phyloP scores from a whole-genome alignment of 1,139 yeast genomes.

The Hemisphaericaspora xylanilytica region DNA sequence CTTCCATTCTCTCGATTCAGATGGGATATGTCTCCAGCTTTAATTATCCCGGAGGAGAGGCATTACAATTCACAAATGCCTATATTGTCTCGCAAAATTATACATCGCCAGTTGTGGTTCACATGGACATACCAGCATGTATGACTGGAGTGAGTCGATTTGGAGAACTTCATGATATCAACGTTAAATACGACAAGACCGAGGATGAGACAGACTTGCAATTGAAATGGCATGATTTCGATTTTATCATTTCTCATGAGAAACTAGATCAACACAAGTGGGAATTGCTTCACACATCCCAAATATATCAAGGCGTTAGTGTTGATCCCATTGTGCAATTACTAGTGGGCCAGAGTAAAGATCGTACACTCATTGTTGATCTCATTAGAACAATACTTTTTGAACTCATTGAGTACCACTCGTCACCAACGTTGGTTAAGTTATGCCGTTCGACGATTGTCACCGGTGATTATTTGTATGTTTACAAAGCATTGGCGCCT shows the following conservation, averaged over 20 bases:
- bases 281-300: conserved; percentile 23
- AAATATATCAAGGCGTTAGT: conserved; percentile 24
- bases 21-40: conserved; percentile 64
- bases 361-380: conserved; percentile 10
- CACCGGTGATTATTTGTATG: conserved; percentile 26
- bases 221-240: conserved; percentile 52
- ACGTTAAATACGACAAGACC: conserved; percentile 69
- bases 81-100: conserved; percentile 28
- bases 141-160: conserved; percentile 86
- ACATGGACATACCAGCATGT: conserved; percentile 77
- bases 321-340: conserved; percentile 19
- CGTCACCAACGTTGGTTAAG: conserved; percentile 14
- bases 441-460: conserved; percentile 24
- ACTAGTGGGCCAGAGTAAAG: conserved; percentile 12
- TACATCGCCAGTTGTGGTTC: conserved; percentile 41
- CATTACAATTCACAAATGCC: conserved; percentile 54
- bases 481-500: conserved; percentile 21
- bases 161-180: conserved; percentile 49
- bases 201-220: conserved; percentile 47
- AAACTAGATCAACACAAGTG: conserved; percentile 22
- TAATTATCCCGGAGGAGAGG: conserved; percentile 91
- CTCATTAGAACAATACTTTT: conserved; percentile 15
- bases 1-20: conserved; percentile 43
- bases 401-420: conserved; percentile 20
- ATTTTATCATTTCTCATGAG: conserved; percentile 56